Conservation (phyloP, 164 flowering plant species). For the Stephania cephalantha region DNA sequence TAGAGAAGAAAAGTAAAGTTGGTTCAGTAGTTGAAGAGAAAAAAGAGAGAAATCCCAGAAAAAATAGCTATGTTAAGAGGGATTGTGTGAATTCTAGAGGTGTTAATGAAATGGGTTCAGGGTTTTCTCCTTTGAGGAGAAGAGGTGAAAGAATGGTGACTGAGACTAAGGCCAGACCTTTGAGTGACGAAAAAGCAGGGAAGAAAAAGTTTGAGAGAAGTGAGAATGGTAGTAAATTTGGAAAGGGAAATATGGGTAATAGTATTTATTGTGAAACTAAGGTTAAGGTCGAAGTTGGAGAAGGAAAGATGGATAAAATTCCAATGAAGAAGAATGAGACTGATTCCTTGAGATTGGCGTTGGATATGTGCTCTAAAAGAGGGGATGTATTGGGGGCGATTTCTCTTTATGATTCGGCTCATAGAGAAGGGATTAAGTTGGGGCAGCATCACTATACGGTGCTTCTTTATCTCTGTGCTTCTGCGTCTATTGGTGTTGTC, state of each 20-base stretch:
- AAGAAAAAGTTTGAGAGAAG: constrained; percentile 15
- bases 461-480: constrained; percentile 74
- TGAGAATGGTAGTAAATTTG: constrained; percentile 11
- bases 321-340: constrained; percentile 27
- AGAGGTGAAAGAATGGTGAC: constrained; percentile 15
- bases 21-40: constrained; percentile 15
- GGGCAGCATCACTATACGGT: constrained; percentile 74
- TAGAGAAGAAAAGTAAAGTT: constrained; percentile 12
- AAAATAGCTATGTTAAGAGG: constrained; percentile 12
- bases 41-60: constrained; percentile 7
- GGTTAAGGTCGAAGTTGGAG: constrained; percentile 9
- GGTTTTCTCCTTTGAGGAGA: constrained; percentile 27
- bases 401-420: constrained; percentile 53
- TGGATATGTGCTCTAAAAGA: constrained; percentile 73
- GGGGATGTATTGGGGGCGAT: constrained; percentile 79
- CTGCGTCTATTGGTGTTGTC: constrained; percentile 74
- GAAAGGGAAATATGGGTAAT: constrained; percentile 13
- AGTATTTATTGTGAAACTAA: constrained; percentile 10
- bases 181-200: constrained; percentile 6
- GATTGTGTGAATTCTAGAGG: not conserved
- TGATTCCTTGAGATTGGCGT: constrained; percentile 32
- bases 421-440: constrained; percentile 45
- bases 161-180: constrained; percentile 9
- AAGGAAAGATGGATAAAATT: constrained; percentile 21
- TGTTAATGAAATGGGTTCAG: constrained; percentile 16